Conservation (phyloP, 2,329 filamentous ascomycete genomes). For the Lachnellula willkommii region DNA sequence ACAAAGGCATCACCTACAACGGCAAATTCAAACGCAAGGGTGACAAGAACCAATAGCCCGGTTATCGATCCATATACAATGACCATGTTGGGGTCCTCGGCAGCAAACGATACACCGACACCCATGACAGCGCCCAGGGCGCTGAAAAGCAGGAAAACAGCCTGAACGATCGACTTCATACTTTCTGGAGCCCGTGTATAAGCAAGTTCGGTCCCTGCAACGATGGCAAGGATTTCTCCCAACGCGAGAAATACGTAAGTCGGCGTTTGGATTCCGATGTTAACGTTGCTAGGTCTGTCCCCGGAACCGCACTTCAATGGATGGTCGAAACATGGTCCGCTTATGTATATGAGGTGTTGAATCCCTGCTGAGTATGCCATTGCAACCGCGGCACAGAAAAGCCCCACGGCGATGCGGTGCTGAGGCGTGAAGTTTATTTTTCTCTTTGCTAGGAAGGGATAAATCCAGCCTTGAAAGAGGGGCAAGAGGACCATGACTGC, state of each 20-base stretch:
- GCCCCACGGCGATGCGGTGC: slow-evolving; percentile 54
- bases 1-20: too few species aligned
- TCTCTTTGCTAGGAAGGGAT: slow-evolving; percentile 47
- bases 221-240: slow-evolving; percentile 44
- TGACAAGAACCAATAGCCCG: slow-evolving; percentile 32
- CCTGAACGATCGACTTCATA: slow-evolving; percentile 34
- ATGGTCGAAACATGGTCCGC: slow-evolving; percentile 39
- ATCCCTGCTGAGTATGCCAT: slow-evolving; percentile 52
- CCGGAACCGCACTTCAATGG: slow-evolving; percentile 32
- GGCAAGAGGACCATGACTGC: slow-evolving; percentile 51
- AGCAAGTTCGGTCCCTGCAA: slow-evolving; percentile 54
- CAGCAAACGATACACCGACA: slow-evolving; percentile 44
- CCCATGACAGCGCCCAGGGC: slow-evolving; percentile 43
- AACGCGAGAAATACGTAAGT: slow-evolving; percentile 42
- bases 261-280: slow-evolving; percentile 43
- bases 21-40: too few species aligned
- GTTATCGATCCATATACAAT: slow-evolving; percentile 63
- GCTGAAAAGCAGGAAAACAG: slow-evolving; percentile 39
- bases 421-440: slow-evolving; percentile 53
- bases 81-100: slow-evolving; percentile 37
- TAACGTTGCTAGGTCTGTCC: slow-evolving; percentile 35
- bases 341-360: slow-evolving; percentile 52
- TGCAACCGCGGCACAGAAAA: slow-evolving; percentile 45
- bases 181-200: slow-evolving; percentile 53
- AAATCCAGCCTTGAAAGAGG: slow-evolving; percentile 48